A percentile compares a stretch with the other conserved stretches of the same genome.
Conservation (phyloP, 176 grass and related monocot genomes). For the Paspalum vaginatum region DNA sequence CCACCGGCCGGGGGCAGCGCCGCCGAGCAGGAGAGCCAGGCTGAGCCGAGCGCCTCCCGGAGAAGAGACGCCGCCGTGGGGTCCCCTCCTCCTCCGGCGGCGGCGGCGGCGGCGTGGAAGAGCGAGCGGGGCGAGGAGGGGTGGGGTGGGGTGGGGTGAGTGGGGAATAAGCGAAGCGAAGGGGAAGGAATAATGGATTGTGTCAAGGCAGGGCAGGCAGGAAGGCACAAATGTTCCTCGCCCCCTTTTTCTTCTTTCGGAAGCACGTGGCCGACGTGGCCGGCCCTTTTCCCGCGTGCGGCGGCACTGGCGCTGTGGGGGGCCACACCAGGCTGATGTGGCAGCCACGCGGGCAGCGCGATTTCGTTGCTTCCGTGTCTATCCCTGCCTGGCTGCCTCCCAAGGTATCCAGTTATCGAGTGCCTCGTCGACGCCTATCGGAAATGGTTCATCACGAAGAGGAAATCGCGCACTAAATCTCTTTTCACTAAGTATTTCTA, state of each 20-base stretch:
- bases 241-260: conserved; percentile 28
- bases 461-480: no score
- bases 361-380: not conserved
- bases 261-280: conserved; percentile 61
- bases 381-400: no score
- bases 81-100: conserved; percentile 1
- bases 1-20: not conserved
- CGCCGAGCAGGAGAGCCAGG: not conserved
- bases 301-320: conserved; percentile 8
- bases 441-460: no score
- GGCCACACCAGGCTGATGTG: not conserved
- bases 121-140: not conserved
- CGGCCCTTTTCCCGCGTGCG: conserved; percentile 46
- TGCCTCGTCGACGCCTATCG: no score
- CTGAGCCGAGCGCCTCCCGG: not conserved
- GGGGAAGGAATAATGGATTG: conserved; percentile 52
- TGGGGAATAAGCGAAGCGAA: conserved; percentile 47
- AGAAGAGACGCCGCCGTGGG: not conserved
- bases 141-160: not conserved
- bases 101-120: not conserved
- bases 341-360: not conserved
- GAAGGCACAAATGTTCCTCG: conserved; percentile 51
- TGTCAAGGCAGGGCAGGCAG: not conserved
- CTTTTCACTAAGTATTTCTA: no score
- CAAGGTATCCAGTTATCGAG: no score